Evolutionary conservation across 306 rosid species (phyloP).

Genomic region (Prunus fruticosa): DNA sequence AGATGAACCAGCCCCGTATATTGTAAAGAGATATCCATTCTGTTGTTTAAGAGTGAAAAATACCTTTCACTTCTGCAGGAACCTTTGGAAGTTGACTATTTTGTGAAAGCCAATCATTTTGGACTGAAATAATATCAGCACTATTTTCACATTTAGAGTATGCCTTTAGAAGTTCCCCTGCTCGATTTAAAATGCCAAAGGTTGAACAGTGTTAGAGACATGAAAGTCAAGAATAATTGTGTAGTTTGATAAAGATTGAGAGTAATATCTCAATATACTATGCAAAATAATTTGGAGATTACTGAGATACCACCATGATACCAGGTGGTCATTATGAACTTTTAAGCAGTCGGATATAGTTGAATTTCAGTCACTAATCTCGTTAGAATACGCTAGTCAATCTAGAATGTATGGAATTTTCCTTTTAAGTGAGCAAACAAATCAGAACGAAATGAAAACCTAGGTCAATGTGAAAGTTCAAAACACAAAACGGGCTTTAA

Average conservation of each 20-base stretch:
- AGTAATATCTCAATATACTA: not conserved
- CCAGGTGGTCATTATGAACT: not conserved
- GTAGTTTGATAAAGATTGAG: not conserved
- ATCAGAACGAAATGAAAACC: not conserved
- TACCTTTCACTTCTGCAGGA: slow-evolving; percentile 60
- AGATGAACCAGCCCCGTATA: not conserved
- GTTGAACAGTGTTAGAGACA: not conserved
- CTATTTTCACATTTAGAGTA: slow-evolving; percentile 81
- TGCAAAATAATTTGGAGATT: slow-evolving; percentile 2
- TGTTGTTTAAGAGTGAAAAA: not conserved
- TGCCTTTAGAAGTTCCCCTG: slow-evolving; percentile 85
- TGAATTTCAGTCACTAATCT: not conserved
- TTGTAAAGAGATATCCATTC: not conserved
- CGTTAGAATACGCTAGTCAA: not conserved
- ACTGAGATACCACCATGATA: not conserved
- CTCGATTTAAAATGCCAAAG: not conserved
- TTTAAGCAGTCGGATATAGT: not conserved
- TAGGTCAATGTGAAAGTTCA: slow-evolving; percentile 2
- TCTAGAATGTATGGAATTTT: not conserved
- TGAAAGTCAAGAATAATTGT: slow-evolving; percentile 4
- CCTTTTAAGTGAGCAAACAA: not conserved
- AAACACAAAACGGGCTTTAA: not conserved
- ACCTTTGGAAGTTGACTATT: slow-evolving; percentile 50
- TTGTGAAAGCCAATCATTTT: slow-evolving; percentile 84
- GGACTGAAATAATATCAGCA: slow-evolving; percentile 67